Conservation (phyloP, 345 rosid genomes). For the Linum lewisii region DNA sequence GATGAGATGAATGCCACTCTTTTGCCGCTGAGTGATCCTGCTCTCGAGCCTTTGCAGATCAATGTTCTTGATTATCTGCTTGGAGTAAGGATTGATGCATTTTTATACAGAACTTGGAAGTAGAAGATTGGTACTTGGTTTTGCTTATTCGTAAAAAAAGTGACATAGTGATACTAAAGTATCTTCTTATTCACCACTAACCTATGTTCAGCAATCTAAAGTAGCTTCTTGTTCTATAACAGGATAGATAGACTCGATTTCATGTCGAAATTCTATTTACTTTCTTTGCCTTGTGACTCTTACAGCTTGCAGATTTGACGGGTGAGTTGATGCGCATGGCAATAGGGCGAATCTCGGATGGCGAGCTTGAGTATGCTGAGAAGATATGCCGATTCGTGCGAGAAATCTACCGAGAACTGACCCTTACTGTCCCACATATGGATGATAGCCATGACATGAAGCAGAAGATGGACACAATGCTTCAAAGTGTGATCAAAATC, state of each 20-base stretch:
- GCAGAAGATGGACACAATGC: conserved; percentile 82
- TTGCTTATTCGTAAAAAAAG: background rate
- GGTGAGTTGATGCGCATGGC: conserved; percentile 98
- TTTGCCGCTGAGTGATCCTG: conserved; percentile 55
- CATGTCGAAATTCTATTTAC: no score
- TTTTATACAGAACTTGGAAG: background rate
- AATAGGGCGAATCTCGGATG: conserved; percentile 81
- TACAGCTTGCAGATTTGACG: conserved; percentile 86
- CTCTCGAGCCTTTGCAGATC: conserved; percentile 65
- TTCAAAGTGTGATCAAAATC: conserved; percentile 81
- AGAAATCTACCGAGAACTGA: conserved; percentile 72
- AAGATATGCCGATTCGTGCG: conserved; percentile 68
- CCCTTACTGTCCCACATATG: conserved; percentile 72
- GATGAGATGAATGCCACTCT: conserved; percentile 67
- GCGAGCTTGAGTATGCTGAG: conserved; percentile 72
- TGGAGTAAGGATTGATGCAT: conserved; percentile 45
- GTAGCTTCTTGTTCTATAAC: no score
- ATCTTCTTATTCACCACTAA: no score
- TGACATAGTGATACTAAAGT: no score
- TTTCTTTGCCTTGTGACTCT: no score
- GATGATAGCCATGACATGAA: conserved; percentile 82
- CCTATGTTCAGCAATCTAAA: no score
- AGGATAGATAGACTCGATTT: no score
- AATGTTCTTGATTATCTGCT: conserved; percentile 86
- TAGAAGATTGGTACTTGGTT: background rate